Percentiles rank a stretch among this genome's conserved stretches.
These are phyloP conservation scores for Sphagnum contortum DNA, from an alignment of 225 moss, liverwort and hornwort genomes.

Conservation along the genomic window DNA sequence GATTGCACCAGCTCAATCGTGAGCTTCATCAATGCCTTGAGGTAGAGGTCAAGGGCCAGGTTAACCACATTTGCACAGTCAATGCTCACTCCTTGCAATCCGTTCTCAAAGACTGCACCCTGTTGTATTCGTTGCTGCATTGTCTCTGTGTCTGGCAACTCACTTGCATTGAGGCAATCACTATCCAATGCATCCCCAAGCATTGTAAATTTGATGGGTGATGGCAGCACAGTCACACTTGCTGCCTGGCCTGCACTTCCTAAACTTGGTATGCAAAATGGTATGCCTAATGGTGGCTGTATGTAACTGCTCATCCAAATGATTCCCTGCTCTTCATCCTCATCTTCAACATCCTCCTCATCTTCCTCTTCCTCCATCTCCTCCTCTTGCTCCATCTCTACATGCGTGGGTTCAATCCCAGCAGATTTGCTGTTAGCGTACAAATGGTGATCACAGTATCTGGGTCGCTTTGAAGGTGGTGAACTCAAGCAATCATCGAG, in stretches of 20 bases:
- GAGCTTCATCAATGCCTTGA: constrained; percentile 52
- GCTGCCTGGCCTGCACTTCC: constrained; percentile 67
- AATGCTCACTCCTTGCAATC: constrained; percentile 56
- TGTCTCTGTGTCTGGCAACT: constrained; percentile 50
- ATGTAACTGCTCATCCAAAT: constrained; percentile 45
- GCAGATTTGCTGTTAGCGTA: constrained; percentile 22
- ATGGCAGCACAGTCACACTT: constrained; percentile 48
- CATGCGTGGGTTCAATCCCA: constrained; percentile 22
- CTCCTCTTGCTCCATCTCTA: constrained; percentile 33
- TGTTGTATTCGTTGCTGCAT: constrained; percentile 73
- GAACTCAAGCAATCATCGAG: constrained; percentile 34
- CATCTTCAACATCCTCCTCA: constrained; percentile 25
- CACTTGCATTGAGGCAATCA: constrained; percentile 44
- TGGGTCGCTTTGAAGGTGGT: constrained; percentile 51
- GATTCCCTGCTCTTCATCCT: constrained; percentile 24
- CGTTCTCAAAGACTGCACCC: constrained; percentile 62
- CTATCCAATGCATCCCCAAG: constrained; percentile 72
- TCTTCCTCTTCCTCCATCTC: constrained; percentile 30
- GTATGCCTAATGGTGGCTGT: constrained; percentile 76
- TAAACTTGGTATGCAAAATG: constrained; percentile 77
- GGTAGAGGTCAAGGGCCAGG: constrained; percentile 62
- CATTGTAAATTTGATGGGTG: constrained; percentile 63
- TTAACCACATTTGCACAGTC: constrained; percentile 66
- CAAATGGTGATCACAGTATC: constrained; percentile 24
- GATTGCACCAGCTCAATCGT: constrained; percentile 49